phyloP scores from a whole-genome alignment of 2,329 filamentous ascomycete genomes.

The Plectosphaerella sp. region DNA sequence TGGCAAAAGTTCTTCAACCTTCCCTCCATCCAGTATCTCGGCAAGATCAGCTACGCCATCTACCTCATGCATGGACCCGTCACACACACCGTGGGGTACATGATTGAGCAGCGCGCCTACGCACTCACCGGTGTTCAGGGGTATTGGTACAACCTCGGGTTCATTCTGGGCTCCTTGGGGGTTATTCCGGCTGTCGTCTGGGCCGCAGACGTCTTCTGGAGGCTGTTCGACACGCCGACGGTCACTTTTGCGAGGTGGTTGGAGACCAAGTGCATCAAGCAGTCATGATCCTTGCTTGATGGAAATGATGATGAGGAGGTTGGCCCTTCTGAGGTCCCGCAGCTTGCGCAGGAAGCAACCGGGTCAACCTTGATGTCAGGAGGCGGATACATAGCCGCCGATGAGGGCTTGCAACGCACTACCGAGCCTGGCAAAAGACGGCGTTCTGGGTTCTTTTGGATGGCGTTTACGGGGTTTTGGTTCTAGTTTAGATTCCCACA shows the following conservation, averaged over 20 bases:
- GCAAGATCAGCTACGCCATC: conserved; percentile 55
- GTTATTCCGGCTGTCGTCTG: conserved; percentile 48
- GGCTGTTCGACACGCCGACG: conserved; percentile 49
- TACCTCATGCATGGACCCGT: conserved; percentile 59
- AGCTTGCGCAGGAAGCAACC: too few species aligned
- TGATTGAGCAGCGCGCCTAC: conserved; percentile 44
- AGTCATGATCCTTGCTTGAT: conserved; percentile 2
- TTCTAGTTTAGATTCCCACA: too few species aligned
- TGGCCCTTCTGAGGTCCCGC: too few species aligned
- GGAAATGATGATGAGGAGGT: not conserved
- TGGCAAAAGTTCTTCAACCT: conserved; percentile 49
- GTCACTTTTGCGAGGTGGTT: conserved; percentile 54
- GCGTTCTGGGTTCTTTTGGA: too few species aligned
- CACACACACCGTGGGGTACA: conserved; percentile 48
- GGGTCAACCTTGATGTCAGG: too few species aligned
- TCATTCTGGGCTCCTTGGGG: conserved; percentile 39
- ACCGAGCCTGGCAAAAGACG: too few species aligned
- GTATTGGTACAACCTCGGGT: conserved; percentile 39
- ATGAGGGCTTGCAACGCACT: too few species aligned
- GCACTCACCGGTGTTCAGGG: conserved; percentile 41
- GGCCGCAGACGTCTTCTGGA: conserved; percentile 52
- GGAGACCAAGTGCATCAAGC: conserved; percentile 36
- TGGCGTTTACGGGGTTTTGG: too few species aligned
- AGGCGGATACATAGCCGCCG: too few species aligned
- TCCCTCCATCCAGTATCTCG: conserved; percentile 49